Percentiles rank a stretch among this genome's conserved stretches.
Conservation (phyloP, 345 rosid species). For the Nephelium lappaceum region DNA sequence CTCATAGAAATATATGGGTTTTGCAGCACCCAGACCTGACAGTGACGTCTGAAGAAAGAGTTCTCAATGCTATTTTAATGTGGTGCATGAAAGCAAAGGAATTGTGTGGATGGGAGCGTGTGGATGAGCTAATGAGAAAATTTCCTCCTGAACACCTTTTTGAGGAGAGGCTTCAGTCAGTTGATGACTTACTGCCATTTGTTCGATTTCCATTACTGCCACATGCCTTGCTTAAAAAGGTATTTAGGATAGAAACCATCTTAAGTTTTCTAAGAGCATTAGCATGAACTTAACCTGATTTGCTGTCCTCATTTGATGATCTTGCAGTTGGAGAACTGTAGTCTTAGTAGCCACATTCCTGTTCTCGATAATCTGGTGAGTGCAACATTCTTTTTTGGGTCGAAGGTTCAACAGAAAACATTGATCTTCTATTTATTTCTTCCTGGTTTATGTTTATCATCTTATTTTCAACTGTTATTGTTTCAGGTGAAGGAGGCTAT, state of each 20-base stretch:
- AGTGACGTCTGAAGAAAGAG: slow-evolving; percentile 90
- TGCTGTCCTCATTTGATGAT: slow-evolving; percentile 21
- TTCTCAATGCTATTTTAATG: slow-evolving; percentile 85
- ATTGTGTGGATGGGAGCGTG: slow-evolving; percentile 65
- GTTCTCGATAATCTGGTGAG: slow-evolving; percentile 68
- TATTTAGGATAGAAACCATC: slow-evolving; percentile 28
- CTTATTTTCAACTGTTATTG: slow-evolving; percentile 21
- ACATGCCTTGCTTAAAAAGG: slow-evolving; percentile 66
- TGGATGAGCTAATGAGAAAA: slow-evolving; percentile 53
- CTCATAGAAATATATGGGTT: slow-evolving; percentile 30
- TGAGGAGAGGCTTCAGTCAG: slow-evolving; percentile 60
- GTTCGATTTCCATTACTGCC: slow-evolving; percentile 86
- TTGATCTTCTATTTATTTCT: not conserved
- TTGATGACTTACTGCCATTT: slow-evolving; percentile 61
- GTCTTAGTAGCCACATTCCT: slow-evolving; percentile 48
- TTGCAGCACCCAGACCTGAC: slow-evolving; percentile 92
- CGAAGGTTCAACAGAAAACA: not conserved
- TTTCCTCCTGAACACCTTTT: slow-evolving; percentile 50
- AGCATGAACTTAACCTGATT: slow-evolving; percentile 17
- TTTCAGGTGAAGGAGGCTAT: slow-evolving; percentile 72
- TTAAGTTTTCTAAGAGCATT: not conserved
- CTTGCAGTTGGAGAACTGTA: slow-evolving; percentile 73
- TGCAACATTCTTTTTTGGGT: slow-evolving; percentile 5
- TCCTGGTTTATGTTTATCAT: not conserved
- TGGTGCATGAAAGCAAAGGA: slow-evolving; percentile 83